These are phyloP conservation scores for Cucurbitaria berberidis DNA, from an alignment of 2,329 filamentous ascomycete species.

Conservation along the genomic window DNA sequence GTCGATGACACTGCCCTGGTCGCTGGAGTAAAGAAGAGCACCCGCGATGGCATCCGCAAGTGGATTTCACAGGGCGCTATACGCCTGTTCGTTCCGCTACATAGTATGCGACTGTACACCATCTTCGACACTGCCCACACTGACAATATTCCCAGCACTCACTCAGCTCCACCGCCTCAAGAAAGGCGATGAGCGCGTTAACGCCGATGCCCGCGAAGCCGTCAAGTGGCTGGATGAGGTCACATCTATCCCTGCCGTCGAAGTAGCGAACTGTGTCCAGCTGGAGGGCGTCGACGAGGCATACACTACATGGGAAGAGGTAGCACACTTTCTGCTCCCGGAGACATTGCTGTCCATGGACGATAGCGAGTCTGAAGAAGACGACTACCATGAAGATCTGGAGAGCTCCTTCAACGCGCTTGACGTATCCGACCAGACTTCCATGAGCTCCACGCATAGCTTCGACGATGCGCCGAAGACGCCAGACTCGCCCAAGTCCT, in stretches of 20 bases:
- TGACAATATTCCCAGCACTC: slow-evolving; percentile 49
- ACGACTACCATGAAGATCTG: slow-evolving; percentile 46
- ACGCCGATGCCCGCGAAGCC: slow-evolving; percentile 55
- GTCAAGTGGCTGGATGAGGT: slow-evolving; percentile 59
- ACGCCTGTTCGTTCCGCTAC: slow-evolving; percentile 58
- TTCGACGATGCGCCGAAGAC: slow-evolving; percentile 46
- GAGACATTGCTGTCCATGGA: slow-evolving; percentile 58
- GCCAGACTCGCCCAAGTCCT: slow-evolving; percentile 50
- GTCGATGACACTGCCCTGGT: slow-evolving; percentile 59
- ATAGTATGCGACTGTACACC: slow-evolving; percentile 49
- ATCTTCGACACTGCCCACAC: slow-evolving; percentile 10
- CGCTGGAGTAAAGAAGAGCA: slow-evolving; percentile 59
- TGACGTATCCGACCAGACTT: slow-evolving; percentile 47
- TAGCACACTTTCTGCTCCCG: slow-evolving; percentile 57
- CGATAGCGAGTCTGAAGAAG: slow-evolving; percentile 48
- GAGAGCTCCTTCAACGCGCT: slow-evolving; percentile 46
- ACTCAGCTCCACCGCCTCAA: slow-evolving; percentile 55
- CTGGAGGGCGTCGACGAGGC: slow-evolving; percentile 57
- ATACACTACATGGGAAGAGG: slow-evolving; percentile 56
- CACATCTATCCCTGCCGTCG: slow-evolving; percentile 52
- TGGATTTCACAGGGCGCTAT: slow-evolving; percentile 59
- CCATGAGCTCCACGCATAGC: slow-evolving; percentile 54
- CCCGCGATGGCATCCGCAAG: slow-evolving; percentile 59
- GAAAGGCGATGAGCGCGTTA: slow-evolving; percentile 50
- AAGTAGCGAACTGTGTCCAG: slow-evolving; percentile 46